Conservation (phyloP, 129 eudicot genomes). For the Saposhnikovia divaricata region DNA sequence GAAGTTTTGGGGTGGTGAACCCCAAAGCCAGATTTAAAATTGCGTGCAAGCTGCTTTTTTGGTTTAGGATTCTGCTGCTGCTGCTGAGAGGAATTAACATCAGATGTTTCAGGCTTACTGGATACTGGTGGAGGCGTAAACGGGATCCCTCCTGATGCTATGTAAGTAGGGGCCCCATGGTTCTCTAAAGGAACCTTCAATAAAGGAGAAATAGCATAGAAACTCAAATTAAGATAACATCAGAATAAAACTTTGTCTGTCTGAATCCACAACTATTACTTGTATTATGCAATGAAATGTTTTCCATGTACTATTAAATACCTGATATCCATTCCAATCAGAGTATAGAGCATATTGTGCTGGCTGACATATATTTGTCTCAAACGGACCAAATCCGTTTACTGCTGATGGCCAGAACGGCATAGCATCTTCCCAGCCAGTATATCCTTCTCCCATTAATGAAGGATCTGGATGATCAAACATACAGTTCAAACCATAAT, state of each 20-base stretch:
- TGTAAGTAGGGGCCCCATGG: constrained; percentile 40
- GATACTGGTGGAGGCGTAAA: constrained; percentile 71
- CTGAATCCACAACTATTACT: no score
- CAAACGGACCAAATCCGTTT: constrained; percentile 34
- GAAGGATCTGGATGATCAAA: no score
- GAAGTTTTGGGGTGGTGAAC: constrained; percentile 68
- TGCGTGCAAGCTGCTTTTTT: constrained; percentile 79
- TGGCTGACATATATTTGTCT: constrained; percentile 29
- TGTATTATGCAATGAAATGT: not conserved
- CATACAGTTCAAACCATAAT: no score
- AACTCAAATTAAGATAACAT: not conserved
- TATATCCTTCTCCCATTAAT: constrained; percentile 38
- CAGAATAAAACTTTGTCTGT: no score
- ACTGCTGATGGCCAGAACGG: constrained; percentile 50
- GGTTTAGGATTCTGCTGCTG: constrained; percentile 57
- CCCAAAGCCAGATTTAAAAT: constrained; percentile 49
- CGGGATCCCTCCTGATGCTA: constrained; percentile 44
- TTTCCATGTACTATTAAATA: constrained; percentile 16
- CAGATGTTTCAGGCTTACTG: constrained; percentile 39
- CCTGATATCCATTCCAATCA: constrained; percentile 79
- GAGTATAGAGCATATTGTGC: constrained; percentile 39
- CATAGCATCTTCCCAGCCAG: constrained; percentile 35
- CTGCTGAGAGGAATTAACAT: constrained; percentile 31
- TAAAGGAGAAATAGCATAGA: not conserved
- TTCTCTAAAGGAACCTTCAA: constrained; percentile 18